phyloP scores from a whole-genome alignment of 2,329 filamentous ascomycete genomes.

The Proliferodiscus dingleyae region DNA sequence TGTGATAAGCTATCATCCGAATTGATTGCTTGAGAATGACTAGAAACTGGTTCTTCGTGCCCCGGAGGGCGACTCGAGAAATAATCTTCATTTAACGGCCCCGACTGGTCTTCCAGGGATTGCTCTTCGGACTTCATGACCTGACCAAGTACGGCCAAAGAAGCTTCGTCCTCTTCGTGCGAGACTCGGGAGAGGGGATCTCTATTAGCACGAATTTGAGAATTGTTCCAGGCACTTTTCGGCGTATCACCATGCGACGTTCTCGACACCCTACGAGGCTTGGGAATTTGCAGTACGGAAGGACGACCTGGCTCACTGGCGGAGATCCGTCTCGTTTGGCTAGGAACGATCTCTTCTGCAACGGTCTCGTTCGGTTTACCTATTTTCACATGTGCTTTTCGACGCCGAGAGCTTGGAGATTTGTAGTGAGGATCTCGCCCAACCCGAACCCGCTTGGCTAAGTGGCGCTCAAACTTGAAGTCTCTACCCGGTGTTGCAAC shows the following conservation, averaged over 20 bases:
- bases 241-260: conserved; percentile 14
- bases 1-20: no score
- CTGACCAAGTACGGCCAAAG: conserved; percentile 14
- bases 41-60: not conserved
- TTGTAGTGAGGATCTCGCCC: not conserved
- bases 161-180: conserved; percentile 20
- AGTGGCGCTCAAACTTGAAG: not conserved
- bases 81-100: not conserved
- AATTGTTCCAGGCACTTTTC: not conserved
- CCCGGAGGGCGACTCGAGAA: not conserved
- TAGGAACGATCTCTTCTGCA: not conserved
- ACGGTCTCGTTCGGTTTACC: not conserved
- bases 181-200: conserved; percentile 20
- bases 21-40: no score
- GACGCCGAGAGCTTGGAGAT: not conserved
- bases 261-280: conserved; percentile 11
- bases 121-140: conserved; percentile 11
- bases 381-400: not conserved
- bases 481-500: not conserved
- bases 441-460: not conserved
- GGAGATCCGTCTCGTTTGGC: conserved; percentile 4
- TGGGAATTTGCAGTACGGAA: not conserved
- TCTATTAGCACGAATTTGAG: conserved; percentile 4
- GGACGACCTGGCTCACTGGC: conserved; percentile 17
- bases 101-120: not conserved